A percentile compares a stretch with the other conserved stretches of the same genome.
Evolutionary conservation across 2,329 filamentous ascomycete genomes (phyloP).

Genomic region (Stachybotrys chlorohalonatus): DNA sequence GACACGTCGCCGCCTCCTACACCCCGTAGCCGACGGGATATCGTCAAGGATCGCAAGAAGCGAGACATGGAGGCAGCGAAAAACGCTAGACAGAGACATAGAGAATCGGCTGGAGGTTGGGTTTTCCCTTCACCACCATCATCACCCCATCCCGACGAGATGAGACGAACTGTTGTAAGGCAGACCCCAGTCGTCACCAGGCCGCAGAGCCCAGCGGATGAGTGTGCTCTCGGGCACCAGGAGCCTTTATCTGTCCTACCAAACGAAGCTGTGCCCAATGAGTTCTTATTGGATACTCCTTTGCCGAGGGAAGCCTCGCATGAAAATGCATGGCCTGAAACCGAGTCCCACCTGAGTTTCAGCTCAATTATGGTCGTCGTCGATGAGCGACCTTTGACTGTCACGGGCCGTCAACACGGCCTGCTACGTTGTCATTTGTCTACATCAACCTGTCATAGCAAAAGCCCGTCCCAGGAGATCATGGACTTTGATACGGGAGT

Average conservation of each 20-base stretch:
- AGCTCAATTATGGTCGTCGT: constrained; percentile 4
- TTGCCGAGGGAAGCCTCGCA: neutral
- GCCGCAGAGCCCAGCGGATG: neutral
- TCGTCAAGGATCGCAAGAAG: constrained; percentile 29
- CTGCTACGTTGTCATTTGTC: neutral
- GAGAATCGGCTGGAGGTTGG: neutral
- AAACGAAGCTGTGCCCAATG: too few species aligned
- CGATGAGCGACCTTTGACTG: neutral
- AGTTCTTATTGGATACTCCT: too few species aligned
- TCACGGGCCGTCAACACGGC: neutral
- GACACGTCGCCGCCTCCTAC: constrained; percentile 3
- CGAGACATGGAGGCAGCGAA: constrained; percentile 28
- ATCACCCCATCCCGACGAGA: neutral
- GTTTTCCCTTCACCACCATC: too few species aligned
- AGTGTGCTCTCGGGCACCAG: too few species aligned
- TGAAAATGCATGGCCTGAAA: constrained; percentile 3
- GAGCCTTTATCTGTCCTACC: too few species aligned
- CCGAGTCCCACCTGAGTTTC: neutral
- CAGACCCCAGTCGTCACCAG: neutral
- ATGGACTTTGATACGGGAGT: neutral
- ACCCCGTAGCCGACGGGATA: constrained; percentile 23
- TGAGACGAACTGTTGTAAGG: neutral
- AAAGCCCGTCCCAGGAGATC: neutral
- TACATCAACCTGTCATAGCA: neutral
- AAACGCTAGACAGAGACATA: constrained; percentile 7